Percentiles rank a stretch among this genome's conserved stretches.
Evolutionary conservation across 2,329 filamentous ascomycete genomes (phyloP).

Genomic region (Cryphonectria nitschkei): DNA sequence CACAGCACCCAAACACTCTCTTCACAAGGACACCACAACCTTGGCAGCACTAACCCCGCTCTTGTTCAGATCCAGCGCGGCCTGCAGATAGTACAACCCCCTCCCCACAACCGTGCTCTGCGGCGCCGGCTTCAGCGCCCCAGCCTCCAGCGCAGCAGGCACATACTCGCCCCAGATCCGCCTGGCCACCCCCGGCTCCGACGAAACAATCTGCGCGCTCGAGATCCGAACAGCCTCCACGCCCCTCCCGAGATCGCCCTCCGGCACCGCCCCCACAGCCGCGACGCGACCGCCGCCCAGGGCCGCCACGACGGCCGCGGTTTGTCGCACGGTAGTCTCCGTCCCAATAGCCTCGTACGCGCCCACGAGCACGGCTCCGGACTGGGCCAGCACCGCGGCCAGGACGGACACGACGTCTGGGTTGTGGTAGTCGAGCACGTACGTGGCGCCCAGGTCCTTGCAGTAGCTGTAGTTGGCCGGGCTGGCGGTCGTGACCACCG

Average conservation of each 20-base stretch:
- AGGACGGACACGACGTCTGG: constrained; percentile 31
- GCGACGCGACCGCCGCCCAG: constrained; percentile 14
- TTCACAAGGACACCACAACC: constrained; percentile 38
- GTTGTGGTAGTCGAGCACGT: constrained; percentile 31
- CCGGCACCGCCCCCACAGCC: constrained; percentile 14
- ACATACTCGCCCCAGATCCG: constrained; percentile 32
- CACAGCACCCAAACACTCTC: neutral
- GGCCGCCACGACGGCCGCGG: constrained; percentile 12
- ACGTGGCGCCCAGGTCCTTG: constrained; percentile 20
- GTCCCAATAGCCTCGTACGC: constrained; percentile 27
- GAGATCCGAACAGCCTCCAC: constrained; percentile 18
- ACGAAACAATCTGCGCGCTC: constrained; percentile 10
- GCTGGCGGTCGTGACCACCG: constrained; percentile 25
- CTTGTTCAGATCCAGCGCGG: constrained; percentile 36
- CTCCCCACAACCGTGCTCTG: constrained; percentile 35
- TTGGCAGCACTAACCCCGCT: constrained; percentile 44
- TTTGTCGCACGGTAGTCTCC: constrained; percentile 16
- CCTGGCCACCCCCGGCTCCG: constrained; percentile 14
- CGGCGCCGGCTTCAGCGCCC: constrained; percentile 34
- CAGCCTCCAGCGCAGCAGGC: constrained; percentile 35
- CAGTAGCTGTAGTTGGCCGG: constrained; percentile 23
- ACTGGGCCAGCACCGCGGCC: neutral
- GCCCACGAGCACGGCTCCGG: constrained; percentile 14
- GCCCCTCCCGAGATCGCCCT: neutral
- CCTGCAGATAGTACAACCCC: constrained; percentile 38